Evolutionary conservation across 176 grass and related monocot genomes (phyloP).

Genomic region (Zoysia japonica): DNA sequence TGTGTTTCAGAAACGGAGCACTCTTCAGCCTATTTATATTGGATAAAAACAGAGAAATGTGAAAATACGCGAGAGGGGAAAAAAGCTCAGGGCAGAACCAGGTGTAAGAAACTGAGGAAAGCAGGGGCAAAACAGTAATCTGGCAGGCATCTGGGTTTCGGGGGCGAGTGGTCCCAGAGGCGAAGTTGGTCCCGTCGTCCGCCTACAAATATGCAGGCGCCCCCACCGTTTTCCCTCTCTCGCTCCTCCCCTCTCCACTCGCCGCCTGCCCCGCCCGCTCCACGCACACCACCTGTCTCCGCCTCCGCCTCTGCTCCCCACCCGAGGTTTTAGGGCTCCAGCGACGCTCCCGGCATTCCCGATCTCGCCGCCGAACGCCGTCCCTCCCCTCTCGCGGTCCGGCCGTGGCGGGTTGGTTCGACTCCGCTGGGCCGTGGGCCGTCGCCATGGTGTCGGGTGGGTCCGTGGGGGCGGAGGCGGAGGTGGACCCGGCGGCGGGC

Average conservation of each 20-base stretch:
- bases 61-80: background rate
- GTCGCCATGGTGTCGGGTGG: conserved; percentile 53
- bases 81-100: background rate
- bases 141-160: background rate
- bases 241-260: conserved; percentile 13
- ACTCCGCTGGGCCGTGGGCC: background rate
- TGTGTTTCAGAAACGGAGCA: too few relatives aligned
- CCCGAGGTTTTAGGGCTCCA: conserved; percentile 40
- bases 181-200: conserved; percentile 37
- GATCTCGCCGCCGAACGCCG: conserved; percentile 33
- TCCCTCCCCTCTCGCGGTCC: background rate
- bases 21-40: too few relatives aligned
- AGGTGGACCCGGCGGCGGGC: background rate
- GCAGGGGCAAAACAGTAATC: conserved; percentile 26
- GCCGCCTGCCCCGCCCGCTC: conserved; percentile 13
- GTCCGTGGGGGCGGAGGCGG: conserved; percentile 46
- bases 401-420: background rate
- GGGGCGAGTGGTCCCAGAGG: conserved; percentile 31
- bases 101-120: background rate
- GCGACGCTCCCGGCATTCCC: conserved; percentile 38
- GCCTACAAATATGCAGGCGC: conserved; percentile 62
- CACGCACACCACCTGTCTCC: conserved; percentile 33
- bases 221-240: conserved; percentile 5
- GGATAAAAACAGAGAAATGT: background rate
- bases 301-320: background rate